Percentiles rank a stretch among this genome's conserved stretches.
Evolutionary conservation across 805 yeast genomes (phyloP).

Genomic region (Dipodascopsis uninucleata): DNA sequence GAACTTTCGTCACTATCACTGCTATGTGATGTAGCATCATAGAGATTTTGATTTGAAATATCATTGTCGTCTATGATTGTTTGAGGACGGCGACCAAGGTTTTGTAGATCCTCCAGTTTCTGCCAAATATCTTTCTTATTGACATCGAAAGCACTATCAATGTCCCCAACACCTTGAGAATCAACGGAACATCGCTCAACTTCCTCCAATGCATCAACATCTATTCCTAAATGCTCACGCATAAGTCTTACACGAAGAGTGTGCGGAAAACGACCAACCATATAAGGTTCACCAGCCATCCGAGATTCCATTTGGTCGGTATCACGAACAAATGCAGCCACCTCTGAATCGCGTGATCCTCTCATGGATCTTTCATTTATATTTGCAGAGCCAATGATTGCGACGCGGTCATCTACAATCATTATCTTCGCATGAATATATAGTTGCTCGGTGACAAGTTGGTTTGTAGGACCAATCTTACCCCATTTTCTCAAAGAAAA

Average conservation of each 20-base stretch:
- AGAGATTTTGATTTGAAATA: conserved; percentile 13
- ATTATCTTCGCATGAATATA: conserved; percentile 86
- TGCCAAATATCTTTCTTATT: conserved; percentile 18
- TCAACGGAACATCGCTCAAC: conserved; percentile 65
- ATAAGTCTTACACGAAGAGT: conserved; percentile 82
- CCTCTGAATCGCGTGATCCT: conserved; percentile 91
- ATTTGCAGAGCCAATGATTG: conserved; percentile 95
- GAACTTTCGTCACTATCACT: conserved; percentile 6
- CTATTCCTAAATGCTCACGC: conserved; percentile 96
- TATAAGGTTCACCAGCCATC: conserved; percentile 79
- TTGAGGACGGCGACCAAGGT: conserved; percentile 2
- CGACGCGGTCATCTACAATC: conserved; percentile 89
- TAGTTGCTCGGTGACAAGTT: conserved; percentile 80
- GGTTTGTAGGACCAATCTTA: conserved; percentile 69
- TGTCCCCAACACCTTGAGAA: conserved; percentile 4
- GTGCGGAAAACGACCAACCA: conserved; percentile 85
- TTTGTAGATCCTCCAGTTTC: conserved; percentile 9
- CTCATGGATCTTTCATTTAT: conserved; percentile 95
- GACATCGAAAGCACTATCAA: conserved; percentile 6
- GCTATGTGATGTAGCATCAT: conserved; percentile 5
- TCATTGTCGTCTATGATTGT: conserved; percentile 2
- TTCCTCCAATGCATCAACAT: conserved; percentile 77
- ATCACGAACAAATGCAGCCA: conserved; percentile 85
- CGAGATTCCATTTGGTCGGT: conserved; percentile 60
- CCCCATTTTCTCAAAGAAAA: conserved; percentile 96